Conservation (phyloP, 2,329 filamentous ascomycete species). For the Pezicula neosporulosa region DNA sequence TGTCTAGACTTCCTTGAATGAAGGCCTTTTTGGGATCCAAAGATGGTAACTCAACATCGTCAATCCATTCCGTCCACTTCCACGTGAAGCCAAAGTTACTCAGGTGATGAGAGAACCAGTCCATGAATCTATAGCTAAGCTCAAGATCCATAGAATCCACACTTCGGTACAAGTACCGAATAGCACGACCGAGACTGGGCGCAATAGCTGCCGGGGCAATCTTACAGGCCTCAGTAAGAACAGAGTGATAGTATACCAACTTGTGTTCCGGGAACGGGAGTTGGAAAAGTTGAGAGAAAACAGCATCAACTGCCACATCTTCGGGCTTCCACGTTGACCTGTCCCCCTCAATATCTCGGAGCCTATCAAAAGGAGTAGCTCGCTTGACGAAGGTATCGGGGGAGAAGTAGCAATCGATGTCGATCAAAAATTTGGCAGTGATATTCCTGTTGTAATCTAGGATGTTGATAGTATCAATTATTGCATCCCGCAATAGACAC, state of each 20-base stretch:
- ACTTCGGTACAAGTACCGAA: conserved; percentile 85
- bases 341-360: conserved; percentile 64
- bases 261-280: conserved; percentile 88
- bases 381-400: conserved; percentile 89
- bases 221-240: conserved; percentile 94
- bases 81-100: conserved; percentile 99
- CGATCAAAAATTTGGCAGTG: conserved; percentile 84
- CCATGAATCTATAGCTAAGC: conserved; percentile 80
- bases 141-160: conserved; percentile 83
- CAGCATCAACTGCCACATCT: conserved; percentile 93
- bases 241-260: conserved; percentile 92
- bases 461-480: conserved; percentile 91
- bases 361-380: conserved; percentile 86
- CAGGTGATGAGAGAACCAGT: conserved; percentile 97
- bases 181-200: conserved; percentile 87
- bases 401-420: conserved; percentile 92
- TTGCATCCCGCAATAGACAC: conserved; percentile 77
- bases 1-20: conserved; percentile 85
- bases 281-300: conserved; percentile 92
- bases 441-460: conserved; percentile 89
- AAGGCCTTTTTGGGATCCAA: conserved; percentile 90
- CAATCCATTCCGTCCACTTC: conserved; percentile 98
- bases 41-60: conserved; percentile 73
- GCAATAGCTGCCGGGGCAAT: conserved; percentile 95
- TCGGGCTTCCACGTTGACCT: conserved; percentile 93